phyloP scores from a whole-genome alignment of 306 rosid genomes.

The Quercus suber region DNA sequence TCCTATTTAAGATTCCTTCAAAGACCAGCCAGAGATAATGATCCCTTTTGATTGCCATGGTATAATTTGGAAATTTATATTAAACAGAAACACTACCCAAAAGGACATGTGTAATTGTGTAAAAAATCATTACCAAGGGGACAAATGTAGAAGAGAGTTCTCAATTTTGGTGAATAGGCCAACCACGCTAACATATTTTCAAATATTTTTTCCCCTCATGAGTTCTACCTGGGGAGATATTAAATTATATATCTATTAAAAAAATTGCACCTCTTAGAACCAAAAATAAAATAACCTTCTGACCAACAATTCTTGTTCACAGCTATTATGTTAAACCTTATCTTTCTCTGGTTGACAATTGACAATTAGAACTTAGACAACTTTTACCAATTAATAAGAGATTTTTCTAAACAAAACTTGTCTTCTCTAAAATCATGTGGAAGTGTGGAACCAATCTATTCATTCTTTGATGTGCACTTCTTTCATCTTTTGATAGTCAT shows the following conservation, averaged over 20 bases:
- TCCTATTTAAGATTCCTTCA: slow-evolving; percentile 46
- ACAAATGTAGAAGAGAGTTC: slow-evolving; percentile 20
- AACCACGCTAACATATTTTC: slow-evolving; percentile 21
- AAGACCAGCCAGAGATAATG: slow-evolving; percentile 34
- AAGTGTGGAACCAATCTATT: too few species aligned
- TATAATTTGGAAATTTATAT: slow-evolving; percentile 20
- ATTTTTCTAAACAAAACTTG: too few species aligned
- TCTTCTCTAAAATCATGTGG: too few species aligned
- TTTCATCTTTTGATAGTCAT: too few species aligned
- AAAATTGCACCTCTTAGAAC: not conserved
- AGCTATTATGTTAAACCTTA: too few species aligned
- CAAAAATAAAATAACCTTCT: not conserved
- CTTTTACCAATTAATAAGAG: too few species aligned
- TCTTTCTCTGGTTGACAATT: too few species aligned
- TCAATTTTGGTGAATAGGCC: slow-evolving; percentile 29
- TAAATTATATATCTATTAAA: not conserved
- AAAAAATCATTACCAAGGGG: slow-evolving; percentile 20
- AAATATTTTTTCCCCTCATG: slow-evolving; percentile 4
- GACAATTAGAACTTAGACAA: too few species aligned
- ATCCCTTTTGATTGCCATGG: slow-evolving; percentile 31
- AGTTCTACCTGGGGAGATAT: slow-evolving; percentile 2
- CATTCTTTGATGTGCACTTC: too few species aligned
- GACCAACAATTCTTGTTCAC: too few species aligned
- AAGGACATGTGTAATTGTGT: not conserved
- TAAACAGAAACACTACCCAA: slow-evolving; percentile 12